A percentile compares a stretch with the other conserved stretches of the same genome.
Conservation (phyloP, 2,329 filamentous ascomycete genomes). For the Hymenoscyphus linearis region DNA sequence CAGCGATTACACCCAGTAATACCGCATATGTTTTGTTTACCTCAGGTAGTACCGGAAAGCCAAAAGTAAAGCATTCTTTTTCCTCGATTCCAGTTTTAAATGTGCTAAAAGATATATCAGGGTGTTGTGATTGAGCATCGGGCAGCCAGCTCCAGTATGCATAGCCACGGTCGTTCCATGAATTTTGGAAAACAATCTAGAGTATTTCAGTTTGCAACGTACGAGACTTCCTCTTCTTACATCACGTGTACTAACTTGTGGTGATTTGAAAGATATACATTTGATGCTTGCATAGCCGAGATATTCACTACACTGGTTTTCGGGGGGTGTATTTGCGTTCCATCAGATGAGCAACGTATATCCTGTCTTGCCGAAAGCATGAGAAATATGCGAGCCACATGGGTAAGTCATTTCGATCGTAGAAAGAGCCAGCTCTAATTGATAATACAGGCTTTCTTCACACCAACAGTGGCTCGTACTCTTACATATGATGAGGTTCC, state of each 20-base stretch:
- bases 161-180: not conserved
- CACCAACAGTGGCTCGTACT: no score
- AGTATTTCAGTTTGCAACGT: constrained; percentile 2
- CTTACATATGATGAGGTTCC: no score
- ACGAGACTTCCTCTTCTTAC: not conserved
- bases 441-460: not conserved
- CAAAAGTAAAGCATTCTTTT: not conserved
- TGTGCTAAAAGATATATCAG: no score
- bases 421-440: constrained; percentile 4
- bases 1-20: not conserved
- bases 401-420: not conserved
- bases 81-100: no score
- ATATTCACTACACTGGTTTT: constrained; percentile 28
- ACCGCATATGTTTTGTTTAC: not conserved
- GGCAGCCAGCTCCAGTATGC: constrained; percentile 10
- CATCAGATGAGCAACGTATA: constrained; percentile 34
- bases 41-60: not conserved
- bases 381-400: not conserved
- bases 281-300: constrained; percentile 35
- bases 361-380: constrained; percentile 32
- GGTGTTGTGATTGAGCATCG: constrained; percentile 22
- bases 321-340: constrained; percentile 36
- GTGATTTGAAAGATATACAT: constrained; percentile 6
- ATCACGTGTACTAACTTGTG: not conserved
- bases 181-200: not conserved